Conservation (phyloP, 148 eudicot genomes). For the Camellia lanceoleosa region DNA sequence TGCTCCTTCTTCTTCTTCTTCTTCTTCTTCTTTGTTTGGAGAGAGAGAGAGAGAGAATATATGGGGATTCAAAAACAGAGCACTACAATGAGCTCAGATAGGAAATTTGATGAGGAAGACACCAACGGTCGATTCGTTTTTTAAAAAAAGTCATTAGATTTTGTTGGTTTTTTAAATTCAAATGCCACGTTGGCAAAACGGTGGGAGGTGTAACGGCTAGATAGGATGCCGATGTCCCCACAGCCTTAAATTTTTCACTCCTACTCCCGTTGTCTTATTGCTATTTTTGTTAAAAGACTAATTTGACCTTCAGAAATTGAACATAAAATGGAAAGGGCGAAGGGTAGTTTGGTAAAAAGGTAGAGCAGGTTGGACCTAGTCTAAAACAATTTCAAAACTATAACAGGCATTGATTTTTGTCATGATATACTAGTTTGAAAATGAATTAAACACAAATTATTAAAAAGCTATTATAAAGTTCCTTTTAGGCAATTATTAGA, state of each 20-base stretch:
- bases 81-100: constrained; percentile 1
- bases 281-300: background rate
- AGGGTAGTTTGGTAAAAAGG: background rate
- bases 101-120: constrained; percentile 23
- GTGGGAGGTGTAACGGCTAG: constrained; percentile 56
- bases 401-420: background rate
- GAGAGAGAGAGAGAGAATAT: background rate
- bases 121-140: constrained; percentile 51
- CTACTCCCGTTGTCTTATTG: background rate
- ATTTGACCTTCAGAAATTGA: background rate
- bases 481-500: background rate
- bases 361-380: background rate
- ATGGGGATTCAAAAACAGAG: background rate
- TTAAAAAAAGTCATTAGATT: constrained; percentile 7
- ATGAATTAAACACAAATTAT: background rate
- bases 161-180: background rate
- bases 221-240: constrained; percentile 22
- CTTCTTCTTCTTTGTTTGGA: background rate
- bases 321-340: too few species aligned
- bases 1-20: background rate
- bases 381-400: background rate
- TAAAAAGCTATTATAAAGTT: background rate
- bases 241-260: background rate
- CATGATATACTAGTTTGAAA: constrained; percentile 6
- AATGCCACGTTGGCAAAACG: constrained; percentile 15